Evolutionary conservation across 345 rosid species (phyloP).

Genomic region (Salix koriyanagi): DNA sequence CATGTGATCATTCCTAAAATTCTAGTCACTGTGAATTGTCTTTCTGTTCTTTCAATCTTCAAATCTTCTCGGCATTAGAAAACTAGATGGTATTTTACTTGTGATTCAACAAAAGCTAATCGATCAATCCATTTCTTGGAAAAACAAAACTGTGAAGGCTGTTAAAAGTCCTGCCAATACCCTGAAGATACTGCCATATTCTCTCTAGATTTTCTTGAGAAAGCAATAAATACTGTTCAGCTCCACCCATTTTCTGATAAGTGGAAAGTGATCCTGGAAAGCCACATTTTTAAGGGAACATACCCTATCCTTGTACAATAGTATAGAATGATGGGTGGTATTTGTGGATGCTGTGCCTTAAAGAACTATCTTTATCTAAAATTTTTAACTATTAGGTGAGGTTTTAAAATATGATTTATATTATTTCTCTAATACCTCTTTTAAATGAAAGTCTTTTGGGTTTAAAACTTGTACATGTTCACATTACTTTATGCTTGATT

Average conservation of each 20-base stretch:
- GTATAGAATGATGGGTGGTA: neutral
- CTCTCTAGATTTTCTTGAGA: neutral
- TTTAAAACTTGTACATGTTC: no score
- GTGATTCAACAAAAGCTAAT: neutral
- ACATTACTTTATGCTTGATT: no score
- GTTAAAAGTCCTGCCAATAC: neutral
- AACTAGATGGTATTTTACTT: neutral
- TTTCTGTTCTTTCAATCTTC: neutral
- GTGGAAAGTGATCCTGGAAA: slow-evolving; percentile 11
- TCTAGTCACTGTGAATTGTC: neutral
- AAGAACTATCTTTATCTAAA: accelerated
- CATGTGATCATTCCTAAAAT: neutral
- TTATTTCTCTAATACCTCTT: no score
- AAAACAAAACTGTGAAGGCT: slow-evolving; percentile 1
- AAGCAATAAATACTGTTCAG: neutral
- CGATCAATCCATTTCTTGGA: neutral
- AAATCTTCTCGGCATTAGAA: neutral
- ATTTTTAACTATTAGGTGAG: accelerated
- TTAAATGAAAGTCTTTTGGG: accelerated
- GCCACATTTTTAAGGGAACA: slow-evolving; percentile 12
- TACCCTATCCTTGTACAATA: neutral
- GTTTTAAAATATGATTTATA: no score
- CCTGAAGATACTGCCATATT: neutral
- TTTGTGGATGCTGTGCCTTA: neutral
- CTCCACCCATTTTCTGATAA: neutral